Percentiles rank a stretch among this genome's conserved stretches.
phyloP scores from a whole-genome alignment of 345 rosid species.

The Garcia nutans region DNA sequence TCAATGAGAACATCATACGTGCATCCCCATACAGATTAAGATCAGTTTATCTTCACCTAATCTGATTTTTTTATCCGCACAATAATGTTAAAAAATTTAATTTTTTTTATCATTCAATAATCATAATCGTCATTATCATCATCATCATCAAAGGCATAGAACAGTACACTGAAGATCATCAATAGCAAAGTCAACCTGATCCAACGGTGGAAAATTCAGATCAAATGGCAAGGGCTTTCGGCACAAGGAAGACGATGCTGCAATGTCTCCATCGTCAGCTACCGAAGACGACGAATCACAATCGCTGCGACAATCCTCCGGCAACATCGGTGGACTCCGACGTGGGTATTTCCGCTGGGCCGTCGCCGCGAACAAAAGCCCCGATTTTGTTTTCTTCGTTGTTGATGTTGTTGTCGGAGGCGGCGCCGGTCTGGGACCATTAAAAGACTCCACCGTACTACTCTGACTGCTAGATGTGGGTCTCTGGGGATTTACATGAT shows the following conservation, averaged over 20 bases:
- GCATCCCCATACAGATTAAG: neutral
- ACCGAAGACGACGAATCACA: constrained; percentile 97
- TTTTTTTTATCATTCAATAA: neutral
- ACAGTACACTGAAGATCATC: constrained; percentile 83
- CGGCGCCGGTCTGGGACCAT: constrained; percentile 61
- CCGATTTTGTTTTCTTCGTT: neutral
- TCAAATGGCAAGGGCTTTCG: constrained; percentile 54
- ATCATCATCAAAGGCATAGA: constrained; percentile 63
- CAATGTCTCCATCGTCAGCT: constrained; percentile 54
- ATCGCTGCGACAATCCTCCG: constrained; percentile 88
- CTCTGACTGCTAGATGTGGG: constrained; percentile 90
- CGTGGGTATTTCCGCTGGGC: constrained; percentile 42
- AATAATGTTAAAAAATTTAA: neutral
- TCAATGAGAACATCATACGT: neutral
- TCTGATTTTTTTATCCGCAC: neutral
- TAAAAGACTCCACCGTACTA: constrained; percentile 92
- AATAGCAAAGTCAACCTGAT: constrained; percentile 50
- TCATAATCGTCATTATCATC: neutral
- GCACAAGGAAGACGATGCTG: constrained; percentile 43
- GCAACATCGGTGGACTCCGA: constrained; percentile 56
- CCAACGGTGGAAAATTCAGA: constrained; percentile 89
- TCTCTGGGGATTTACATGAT: constrained; percentile 45
- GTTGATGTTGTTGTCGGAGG: neutral
- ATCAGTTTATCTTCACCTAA: neutral
- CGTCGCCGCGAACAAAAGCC: neutral